Evolutionary conservation across 768 basidiomycete species (phyloP).

Genomic region (Ephemerocybe angulata): DNA sequence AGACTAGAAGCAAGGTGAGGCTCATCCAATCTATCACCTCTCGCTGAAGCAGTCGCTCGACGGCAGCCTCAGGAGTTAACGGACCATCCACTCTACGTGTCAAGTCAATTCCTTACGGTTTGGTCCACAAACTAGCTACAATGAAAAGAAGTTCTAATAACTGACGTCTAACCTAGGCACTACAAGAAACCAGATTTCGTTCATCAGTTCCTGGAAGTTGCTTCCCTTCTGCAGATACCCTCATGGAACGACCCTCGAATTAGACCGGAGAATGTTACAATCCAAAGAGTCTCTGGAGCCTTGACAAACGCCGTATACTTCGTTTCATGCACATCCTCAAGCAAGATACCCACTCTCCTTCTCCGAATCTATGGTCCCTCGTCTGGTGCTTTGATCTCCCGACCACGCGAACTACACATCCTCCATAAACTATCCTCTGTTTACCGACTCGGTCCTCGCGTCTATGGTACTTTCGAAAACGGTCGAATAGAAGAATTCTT

Average conservation of each 20-base stretch:
- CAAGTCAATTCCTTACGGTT: slow-evolving; percentile 26
- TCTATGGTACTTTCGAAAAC: slow-evolving; percentile 94
- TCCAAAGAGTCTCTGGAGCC: slow-evolving; percentile 85
- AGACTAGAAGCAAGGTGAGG: slow-evolving; percentile 71
- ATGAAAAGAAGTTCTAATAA: slow-evolving; percentile 10
- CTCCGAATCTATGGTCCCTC: slow-evolving; percentile 92
- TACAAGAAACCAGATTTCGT: slow-evolving; percentile 61
- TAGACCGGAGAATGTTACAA: slow-evolving; percentile 45
- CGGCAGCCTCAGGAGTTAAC: slow-evolving; percentile 21
- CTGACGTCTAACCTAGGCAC: slow-evolving; percentile 41
- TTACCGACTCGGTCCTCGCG: slow-evolving; percentile 85
- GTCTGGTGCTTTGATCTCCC: slow-evolving; percentile 82
- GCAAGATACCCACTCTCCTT: slow-evolving; percentile 61
- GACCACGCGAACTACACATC: slow-evolving; percentile 79
- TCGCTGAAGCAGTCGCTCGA: slow-evolving; percentile 29
- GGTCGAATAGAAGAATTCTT: slow-evolving; percentile 97
- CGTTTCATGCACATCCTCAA: slow-evolving; percentile 65
- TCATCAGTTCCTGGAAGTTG: slow-evolving; percentile 49
- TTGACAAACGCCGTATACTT: slow-evolving; percentile 97
- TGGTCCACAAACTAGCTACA: slow-evolving; percentile 15
- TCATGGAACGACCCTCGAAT: slow-evolving; percentile 53
- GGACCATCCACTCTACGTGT: slow-evolving; percentile 18
- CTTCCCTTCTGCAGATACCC: slow-evolving; percentile 52
- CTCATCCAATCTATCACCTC: slow-evolving; percentile 21
- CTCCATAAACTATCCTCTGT: slow-evolving; percentile 85